A percentile compares a stretch with the other conserved stretches of the same genome.
Evolutionary conservation across 2,329 filamentous ascomycete genomes (phyloP).

Genomic region (Neopestalotiopsis clavispora): DNA sequence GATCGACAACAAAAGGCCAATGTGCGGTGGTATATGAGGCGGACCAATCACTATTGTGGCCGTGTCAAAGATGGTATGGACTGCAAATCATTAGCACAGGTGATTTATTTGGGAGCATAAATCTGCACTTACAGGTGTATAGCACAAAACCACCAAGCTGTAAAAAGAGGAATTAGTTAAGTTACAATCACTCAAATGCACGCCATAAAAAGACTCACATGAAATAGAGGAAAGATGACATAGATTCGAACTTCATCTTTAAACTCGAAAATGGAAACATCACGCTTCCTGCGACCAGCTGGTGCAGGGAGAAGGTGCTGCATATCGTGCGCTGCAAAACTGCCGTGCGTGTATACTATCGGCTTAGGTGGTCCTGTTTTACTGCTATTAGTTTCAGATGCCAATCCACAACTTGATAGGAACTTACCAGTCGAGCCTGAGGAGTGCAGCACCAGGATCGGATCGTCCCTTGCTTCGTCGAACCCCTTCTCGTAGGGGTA

Average conservation of each 20-base stretch:
- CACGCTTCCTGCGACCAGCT: neutral
- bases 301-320: slow-evolving; percentile 19
- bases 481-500: slow-evolving; percentile 27
- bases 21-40: neutral
- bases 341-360: slow-evolving; percentile 19
- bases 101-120: neutral
- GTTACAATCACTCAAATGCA: neutral
- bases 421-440: slow-evolving; percentile 31
- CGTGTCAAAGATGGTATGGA: neutral
- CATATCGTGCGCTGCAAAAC: slow-evolving; percentile 6
- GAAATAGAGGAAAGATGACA: slow-evolving; percentile 29
- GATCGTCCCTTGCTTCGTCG: slow-evolving; percentile 25
- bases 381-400: neutral
- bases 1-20: neutral
- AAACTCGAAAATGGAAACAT: neutral
- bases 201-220: slow-evolving; percentile 20
- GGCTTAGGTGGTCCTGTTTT: slow-evolving; percentile 19
- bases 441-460: slow-evolving; percentile 29
- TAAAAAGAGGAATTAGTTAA: neutral
- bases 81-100: neutral
- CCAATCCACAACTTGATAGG: neutral
- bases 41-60: neutral
- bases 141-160: neutral
- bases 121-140: neutral
- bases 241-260: slow-evolving; percentile 25